Evolutionary conservation across 305 asterid species (phyloP), one percentile per base, ranked within the genome.

Genomic region (Fraxinus sp.): DNA sequence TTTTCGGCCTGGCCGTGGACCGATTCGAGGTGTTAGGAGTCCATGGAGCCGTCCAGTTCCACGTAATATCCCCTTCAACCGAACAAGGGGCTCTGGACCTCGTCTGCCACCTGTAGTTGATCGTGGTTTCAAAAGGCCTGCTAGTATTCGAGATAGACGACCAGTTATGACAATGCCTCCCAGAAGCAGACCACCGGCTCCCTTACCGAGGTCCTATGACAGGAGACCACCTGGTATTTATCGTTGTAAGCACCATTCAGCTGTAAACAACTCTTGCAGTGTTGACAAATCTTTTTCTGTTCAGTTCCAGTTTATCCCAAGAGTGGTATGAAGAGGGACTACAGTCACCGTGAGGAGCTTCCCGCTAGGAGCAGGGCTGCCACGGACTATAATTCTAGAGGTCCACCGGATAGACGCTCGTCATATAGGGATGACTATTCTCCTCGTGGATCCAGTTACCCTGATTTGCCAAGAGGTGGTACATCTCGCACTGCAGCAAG

Each of bases 211-310:
- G 91, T 86, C 99, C 81, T 93, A 93, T 85, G 98, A 95, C 76
- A 88, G 98, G 87, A 93, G 98, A 82, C 97, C 97, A 79, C 96
- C 97, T 84, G 98, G 99, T 95, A 91, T 87, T 11, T 86, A 64
- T 74, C 68, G 4, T 28, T 32, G 18, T 41, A 20, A 20, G 32
- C 30, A n/a, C 46, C 72, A 7, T 30, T 71, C 24, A 46, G 37
- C 77, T 79, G 20, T 75, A 28, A 24, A 22, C 64, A 84, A 36
- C 64, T 84, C 24, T 28, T 77, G 73, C 49, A 57, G 41, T 59
- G 32, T 5, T 28, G 72, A 41, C 79, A 82, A 43, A 83, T 24
- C 33, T 2, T 82, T 85, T 59, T 82, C 39, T 75, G 36, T 33
- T 28, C 95, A 95, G 99, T 86, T 85, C 89, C 95, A 70, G 74